These are phyloP conservation scores for Puccinia sorghi DNA, from an alignment of 1,284 basidiomycete species.

Conservation along the genomic window DNA sequence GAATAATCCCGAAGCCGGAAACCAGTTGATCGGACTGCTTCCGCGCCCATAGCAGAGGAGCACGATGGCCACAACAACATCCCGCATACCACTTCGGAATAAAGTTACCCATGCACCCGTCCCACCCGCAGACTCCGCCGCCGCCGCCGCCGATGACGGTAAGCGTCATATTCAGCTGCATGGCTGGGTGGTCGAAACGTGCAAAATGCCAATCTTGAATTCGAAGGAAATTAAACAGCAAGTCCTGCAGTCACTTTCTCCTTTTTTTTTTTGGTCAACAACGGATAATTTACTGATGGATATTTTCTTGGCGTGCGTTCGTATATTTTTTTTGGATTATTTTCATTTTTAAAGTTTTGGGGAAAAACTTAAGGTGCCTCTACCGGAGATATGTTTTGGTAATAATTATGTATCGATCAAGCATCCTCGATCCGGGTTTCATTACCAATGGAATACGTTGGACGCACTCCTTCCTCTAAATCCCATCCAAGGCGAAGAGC, in stretches of 20 bases:
- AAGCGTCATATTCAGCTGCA: conserved; percentile 57
- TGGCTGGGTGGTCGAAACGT: conserved; percentile 58
- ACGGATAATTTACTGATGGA: conserved; percentile 46
- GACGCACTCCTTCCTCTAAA: conserved; percentile 73
- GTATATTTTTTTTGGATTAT: conserved; percentile 68
- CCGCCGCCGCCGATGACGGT: no score
- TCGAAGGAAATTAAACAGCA: conserved; percentile 62
- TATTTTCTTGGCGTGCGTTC: conserved; percentile 62
- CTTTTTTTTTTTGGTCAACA: neutral
- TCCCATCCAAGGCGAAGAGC: conserved; percentile 72
- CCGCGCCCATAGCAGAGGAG: no score
- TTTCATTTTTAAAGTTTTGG: conserved; percentile 66
- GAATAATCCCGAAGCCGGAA: no score
- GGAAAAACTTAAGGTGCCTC: conserved; percentile 73
- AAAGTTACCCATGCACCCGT: no score
- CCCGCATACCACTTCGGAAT: no score
- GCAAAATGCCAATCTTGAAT: conserved; percentile 61
- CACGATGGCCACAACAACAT: no score
- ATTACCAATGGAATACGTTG: conserved; percentile 69
- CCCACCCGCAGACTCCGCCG: no score
- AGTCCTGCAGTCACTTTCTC: conserved; percentile 5
- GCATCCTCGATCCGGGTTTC: conserved; percentile 65
- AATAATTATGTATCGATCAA: conserved; percentile 72
- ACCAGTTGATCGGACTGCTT: no score
- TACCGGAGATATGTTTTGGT: conserved; percentile 98